Evolutionary conservation across 2,329 filamentous ascomycete species (phyloP), one percentile per base, ranked within the genome.

Genomic region (Neofusicoccum ribis): DNA sequence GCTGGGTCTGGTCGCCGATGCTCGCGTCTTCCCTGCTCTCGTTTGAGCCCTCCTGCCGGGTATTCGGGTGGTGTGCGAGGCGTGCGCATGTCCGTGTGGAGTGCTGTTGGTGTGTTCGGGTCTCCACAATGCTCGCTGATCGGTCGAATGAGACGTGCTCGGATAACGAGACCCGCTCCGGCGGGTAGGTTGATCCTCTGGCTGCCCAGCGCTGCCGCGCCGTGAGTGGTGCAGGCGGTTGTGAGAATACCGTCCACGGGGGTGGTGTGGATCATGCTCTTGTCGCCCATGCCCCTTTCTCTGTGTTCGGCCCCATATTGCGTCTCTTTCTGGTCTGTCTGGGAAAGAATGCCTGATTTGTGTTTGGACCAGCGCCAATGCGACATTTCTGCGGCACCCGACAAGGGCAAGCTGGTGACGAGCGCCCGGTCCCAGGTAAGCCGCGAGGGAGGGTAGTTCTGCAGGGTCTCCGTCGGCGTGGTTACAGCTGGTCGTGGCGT

Each of bases 11-110:
- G 41, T 20, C 17, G 56, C 56, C 27, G 43, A 47, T 15, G 41
- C 43, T 58, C 39, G 11, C 34, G 12, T 11, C 12, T 23, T 11
- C 56, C 41, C n/a, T 60, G 31, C 31, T 27, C 31, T 23, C 27
- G 12, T 60, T 46, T 49, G 56, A 36, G 56, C 56, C 56, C 56
- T 60, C 41, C 31, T 20, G 43, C 56, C 56, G 56, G 56, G 56
- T 47, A 37, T 60, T 60, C 56, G 56, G 56, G 54, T 37, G 23
- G 31, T 59, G 23, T 43, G 39, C 23, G 15, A 59, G 54, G 54
- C 37, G 17, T 46, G 54, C 54, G 54, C 41, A n/a, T 46, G 36
- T 36, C 54, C 41, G 39, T 47, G 56, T 47, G 56, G 56, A 60
- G 43, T 47, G 56, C 31, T 37, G 31, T 43, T 47, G 56, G 56